A percentile compares a stretch with the other conserved stretches of the same genome.
Conservation (phyloP, 345 rosid species). For the Mercurialis annua region DNA sequence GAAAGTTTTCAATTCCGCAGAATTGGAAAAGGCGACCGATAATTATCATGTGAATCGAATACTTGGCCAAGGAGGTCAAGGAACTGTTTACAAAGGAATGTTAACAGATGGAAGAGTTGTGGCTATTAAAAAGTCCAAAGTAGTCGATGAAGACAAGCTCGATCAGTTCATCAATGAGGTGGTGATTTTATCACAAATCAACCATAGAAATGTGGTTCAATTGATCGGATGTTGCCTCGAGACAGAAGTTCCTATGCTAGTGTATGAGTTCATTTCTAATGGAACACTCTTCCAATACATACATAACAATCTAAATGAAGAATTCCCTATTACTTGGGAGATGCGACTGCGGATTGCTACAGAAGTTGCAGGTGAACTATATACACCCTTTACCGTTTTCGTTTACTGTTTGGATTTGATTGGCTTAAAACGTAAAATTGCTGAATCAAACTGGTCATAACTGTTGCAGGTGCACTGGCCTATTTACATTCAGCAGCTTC, state of each 20-base stretch:
- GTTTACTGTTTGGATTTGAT: no score
- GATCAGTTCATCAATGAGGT: slow-evolving; percentile 6
- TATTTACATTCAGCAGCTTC: background rate
- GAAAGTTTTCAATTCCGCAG: slow-evolving; percentile 11
- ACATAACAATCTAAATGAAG: background rate
- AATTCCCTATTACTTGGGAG: background rate
- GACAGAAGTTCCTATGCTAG: slow-evolving; percentile 3
- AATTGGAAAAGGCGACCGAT: slow-evolving; percentile 15
- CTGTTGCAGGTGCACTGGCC: background rate
- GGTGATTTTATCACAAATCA: slow-evolving; percentile 1
- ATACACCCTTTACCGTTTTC: no score
- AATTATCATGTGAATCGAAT: slow-evolving; percentile 3
- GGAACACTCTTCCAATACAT: slow-evolving; percentile 3
- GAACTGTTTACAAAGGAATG: slow-evolving; percentile 13
- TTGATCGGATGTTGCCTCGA: slow-evolving; percentile 5
- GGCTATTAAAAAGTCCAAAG: background rate
- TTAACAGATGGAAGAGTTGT: slow-evolving; percentile 8
- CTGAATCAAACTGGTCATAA: no score
- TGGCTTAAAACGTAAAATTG: no score
- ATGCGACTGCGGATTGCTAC: background rate
- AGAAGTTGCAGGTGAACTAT: slow-evolving; percentile 5
- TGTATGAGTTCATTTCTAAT: slow-evolving; percentile 1
- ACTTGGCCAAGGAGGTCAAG: slow-evolving; percentile 14
- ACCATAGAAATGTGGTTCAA: slow-evolving; percentile 8
- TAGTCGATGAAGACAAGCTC: slow-evolving; percentile 3